A percentile compares a stretch with the other conserved stretches of the same genome.
phyloP scores from a whole-genome alignment of 2,329 filamentous ascomycete species.

The Ophioceras dolichostomum region DNA sequence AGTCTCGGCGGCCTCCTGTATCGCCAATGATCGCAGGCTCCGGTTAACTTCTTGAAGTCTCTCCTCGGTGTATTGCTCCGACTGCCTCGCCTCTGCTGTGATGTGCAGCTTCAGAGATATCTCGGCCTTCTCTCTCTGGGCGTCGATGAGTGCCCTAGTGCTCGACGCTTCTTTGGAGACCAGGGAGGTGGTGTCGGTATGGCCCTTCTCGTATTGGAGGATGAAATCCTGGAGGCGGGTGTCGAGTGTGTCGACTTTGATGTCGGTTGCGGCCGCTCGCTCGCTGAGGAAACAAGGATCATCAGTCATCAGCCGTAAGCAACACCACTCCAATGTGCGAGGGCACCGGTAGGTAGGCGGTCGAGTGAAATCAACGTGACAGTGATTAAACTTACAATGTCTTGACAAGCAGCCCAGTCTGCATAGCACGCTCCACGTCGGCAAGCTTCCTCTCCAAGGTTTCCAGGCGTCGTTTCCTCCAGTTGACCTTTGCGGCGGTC shows the following conservation, averaged over 20 bases:
- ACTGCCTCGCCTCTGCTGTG: too few species aligned
- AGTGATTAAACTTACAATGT: neutral
- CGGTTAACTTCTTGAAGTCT: too few species aligned
- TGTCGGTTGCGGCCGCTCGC: neutral
- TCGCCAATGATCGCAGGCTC: too few species aligned
- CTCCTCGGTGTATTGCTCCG: too few species aligned
- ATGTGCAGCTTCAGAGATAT: too few species aligned
- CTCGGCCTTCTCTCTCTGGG: too few species aligned
- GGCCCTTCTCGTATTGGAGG: neutral
- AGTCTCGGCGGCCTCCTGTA: neutral
- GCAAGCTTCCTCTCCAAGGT: constrained; percentile 8
- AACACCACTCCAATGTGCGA: too few species aligned
- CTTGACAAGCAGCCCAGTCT: neutral
- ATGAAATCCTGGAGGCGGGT: neutral
- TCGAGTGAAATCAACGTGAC: too few species aligned
- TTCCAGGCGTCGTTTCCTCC: constrained; percentile 11
- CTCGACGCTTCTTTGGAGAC: neutral
- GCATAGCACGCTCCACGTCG: constrained; percentile 1
- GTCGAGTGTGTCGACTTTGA: neutral
- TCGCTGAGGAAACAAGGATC: too few species aligned
- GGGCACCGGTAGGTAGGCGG: too few species aligned
- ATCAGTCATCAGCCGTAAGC: too few species aligned
- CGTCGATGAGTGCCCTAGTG: too few species aligned
- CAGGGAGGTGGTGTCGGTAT: neutral
- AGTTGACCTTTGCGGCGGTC: constrained; percentile 7